These are phyloP conservation scores for Cytospora chrysosperma DNA, from an alignment of 2,329 filamentous ascomycete species.

Conservation along the genomic window DNA sequence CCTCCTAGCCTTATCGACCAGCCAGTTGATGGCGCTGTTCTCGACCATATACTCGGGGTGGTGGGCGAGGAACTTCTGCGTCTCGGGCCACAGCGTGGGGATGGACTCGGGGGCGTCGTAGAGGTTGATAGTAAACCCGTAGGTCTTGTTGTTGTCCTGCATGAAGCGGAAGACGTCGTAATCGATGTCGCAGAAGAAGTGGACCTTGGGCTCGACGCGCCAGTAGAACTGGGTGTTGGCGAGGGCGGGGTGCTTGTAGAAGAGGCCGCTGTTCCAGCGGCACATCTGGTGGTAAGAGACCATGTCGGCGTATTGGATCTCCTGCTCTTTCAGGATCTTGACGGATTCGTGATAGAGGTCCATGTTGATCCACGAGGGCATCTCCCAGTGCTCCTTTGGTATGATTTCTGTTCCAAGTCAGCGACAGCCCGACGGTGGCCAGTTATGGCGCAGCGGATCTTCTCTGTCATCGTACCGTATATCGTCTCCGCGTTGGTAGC, in stretches of 20 bases:
- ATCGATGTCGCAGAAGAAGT: slow-evolving; percentile 98
- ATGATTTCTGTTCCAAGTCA: slow-evolving; percentile 64
- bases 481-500: slow-evolving; percentile 84
- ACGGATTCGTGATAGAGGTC: slow-evolving; percentile 84
- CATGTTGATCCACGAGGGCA: slow-evolving; percentile 87
- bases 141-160: slow-evolving; percentile 97
- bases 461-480: slow-evolving; percentile 60
- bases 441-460: slow-evolving; percentile 3
- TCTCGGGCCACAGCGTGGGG: slow-evolving; percentile 91
- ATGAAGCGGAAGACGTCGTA: slow-evolving; percentile 99
- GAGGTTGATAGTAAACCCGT: slow-evolving; percentile 96
- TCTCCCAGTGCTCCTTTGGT: slow-evolving; percentile 91
- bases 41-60: slow-evolving; percentile 78
- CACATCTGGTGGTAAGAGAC: slow-evolving; percentile 98
- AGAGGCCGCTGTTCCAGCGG: slow-evolving; percentile 96
- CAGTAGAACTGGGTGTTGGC: slow-evolving; percentile 87
- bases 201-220: slow-evolving; percentile 97
- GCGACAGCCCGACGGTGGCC: slow-evolving; percentile 7
- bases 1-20: slow-evolving; percentile 73
- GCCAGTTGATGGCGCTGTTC: slow-evolving; percentile 85
- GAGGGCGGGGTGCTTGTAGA: slow-evolving; percentile 93
- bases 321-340: slow-evolving; percentile 75
- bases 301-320: slow-evolving; percentile 87
- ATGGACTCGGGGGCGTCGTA: slow-evolving; percentile 90
- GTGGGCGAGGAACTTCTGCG: slow-evolving; percentile 81